A percentile compares a stretch with the other conserved stretches of the same genome.
These are phyloP conservation scores for Atkinsonella hypoxylon DNA, from an alignment of 2,329 filamentous ascomycete genomes.

Conservation along the genomic window DNA sequence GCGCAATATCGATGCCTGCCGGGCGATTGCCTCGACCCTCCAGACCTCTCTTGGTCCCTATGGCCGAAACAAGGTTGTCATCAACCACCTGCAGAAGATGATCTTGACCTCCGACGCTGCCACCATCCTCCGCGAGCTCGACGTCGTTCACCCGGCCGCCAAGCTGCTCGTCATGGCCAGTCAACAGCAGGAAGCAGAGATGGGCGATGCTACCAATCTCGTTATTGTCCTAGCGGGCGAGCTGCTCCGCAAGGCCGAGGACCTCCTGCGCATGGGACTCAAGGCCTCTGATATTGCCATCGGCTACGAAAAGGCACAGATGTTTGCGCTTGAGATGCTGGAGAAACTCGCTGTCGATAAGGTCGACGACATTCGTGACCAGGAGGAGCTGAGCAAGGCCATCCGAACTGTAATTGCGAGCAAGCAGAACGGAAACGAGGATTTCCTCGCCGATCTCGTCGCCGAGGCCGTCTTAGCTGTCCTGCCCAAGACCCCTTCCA, in stretches of 20 bases:
- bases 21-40: conserved; percentile 88
- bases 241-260: conserved; percentile 92
- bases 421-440: conserved; percentile 92
- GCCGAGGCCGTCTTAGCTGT: conserved; percentile 78
- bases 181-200: conserved; percentile 97
- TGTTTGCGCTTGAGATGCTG: conserved; percentile 71
- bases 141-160: conserved; percentile 94
- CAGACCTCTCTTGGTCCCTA: conserved; percentile 95
- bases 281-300: conserved; percentile 97
- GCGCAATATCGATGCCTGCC: conserved; percentile 97
- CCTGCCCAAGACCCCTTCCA: conserved; percentile 84
- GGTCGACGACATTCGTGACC: conserved; percentile 70
- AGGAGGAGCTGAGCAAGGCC: conserved; percentile 83
- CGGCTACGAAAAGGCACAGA: conserved; percentile 91
- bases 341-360: conserved; percentile 88
- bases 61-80: conserved; percentile 98
- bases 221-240: conserved; percentile 94
- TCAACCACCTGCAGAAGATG: conserved; percentile 99
- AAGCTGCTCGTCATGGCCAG: conserved; percentile 98
- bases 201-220: conserved; percentile 96
- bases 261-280: conserved; percentile 88
- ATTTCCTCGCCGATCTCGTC: conserved; percentile 74
- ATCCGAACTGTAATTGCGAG: conserved; percentile 90
- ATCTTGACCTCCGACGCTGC: conserved; percentile 96
- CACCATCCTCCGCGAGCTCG: conserved; percentile 92